Base-by-base conservation (phyloP, 2,329 filamentous ascomycete species). In the Diaporthe vaccinii region DNA sequence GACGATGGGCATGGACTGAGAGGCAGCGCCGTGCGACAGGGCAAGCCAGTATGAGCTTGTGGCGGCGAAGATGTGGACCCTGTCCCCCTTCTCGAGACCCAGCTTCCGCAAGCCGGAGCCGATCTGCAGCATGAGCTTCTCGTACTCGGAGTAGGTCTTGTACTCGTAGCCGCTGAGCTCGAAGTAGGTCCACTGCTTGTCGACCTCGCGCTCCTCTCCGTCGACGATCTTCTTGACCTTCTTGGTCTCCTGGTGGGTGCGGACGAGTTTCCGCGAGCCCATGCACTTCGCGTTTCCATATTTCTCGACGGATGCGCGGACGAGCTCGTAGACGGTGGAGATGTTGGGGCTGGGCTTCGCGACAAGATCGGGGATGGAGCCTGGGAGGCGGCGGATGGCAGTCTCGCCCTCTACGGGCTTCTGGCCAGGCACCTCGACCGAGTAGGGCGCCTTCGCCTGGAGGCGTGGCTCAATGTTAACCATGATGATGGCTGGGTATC, bases 211-310 rank as follows among this genome's bases (percentile, higher is more conserved):
- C 87, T 96, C 93, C 81, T 93, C 89, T 78, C 95, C 95, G 82
- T 97, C 94, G 59, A 97, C 87, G 75, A 95, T 89, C 89, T 96
- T 97, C 90, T 96, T 97, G 83, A 97, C 87, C 89, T 95, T 96
- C 89, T 96, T 97, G 80, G 91, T 94, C 86, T 97, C 95, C 79
- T 92, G 89, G 83, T 97, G 94, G 49, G 92, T 93, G 84, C 93
- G 90, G 84, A 97, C 85, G 76, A 97, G 89, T 83, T 90, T 92
- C 78, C 95, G 92, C 79, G 90, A 92, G 77, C 93, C 95, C 78
- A 94, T 85, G 75, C 89, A 89, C 82, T 92, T 92, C 74, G 88
- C 86, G 80, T 93, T 91, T 79, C 91, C 92, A 81, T 88, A 93
- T 81, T 91, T 89, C 74, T 86, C 89, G 65, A 93, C 92, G 76